A percentile compares a stretch with the other conserved stretches of the same genome.
phyloP scores from a whole-genome alignment of 345 rosid genomes.

The Rhodamnia rubescens region DNA sequence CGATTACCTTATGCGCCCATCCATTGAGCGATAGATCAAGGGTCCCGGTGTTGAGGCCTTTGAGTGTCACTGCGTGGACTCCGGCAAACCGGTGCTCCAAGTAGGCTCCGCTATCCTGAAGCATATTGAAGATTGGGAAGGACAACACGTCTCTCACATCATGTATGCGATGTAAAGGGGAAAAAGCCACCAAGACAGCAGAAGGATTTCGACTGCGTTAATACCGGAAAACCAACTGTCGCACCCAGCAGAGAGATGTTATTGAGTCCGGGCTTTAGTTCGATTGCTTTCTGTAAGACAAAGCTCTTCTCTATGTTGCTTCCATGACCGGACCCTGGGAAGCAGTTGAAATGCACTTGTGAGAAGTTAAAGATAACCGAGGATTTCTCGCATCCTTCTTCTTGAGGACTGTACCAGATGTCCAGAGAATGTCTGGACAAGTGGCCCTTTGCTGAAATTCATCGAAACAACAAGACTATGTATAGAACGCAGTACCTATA shows the following conservation, averaged over 20 bases:
- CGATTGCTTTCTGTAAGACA: conserved; percentile 17
- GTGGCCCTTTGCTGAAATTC: not conserved
- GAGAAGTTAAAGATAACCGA: not conserved
- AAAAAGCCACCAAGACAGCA: not conserved
- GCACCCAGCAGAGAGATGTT: conserved; percentile 19
- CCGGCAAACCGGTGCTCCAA: conserved; percentile 36
- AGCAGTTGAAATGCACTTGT: not conserved
- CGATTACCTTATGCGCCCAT: conserved; percentile 37
- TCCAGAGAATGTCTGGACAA: not conserved
- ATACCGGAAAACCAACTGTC: conserved; percentile 32
- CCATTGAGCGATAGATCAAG: conserved; percentile 27
- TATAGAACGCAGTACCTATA: conserved; percentile 6
- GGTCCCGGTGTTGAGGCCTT: conserved; percentile 38
- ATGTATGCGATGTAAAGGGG: not conserved
- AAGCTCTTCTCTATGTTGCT: conserved; percentile 34
- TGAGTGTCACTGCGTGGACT: conserved; percentile 15
- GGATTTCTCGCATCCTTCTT: not conserved
- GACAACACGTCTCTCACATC: not conserved
- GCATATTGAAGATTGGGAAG: not conserved
- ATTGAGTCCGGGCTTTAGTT: conserved; percentile 24
- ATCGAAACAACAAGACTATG: not conserved
- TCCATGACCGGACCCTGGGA: conserved; percentile 32
- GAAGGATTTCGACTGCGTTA: not conserved
- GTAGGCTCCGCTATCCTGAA: conserved; percentile 33
- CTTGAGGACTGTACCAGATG: not conserved